Conservation (phyloP, 1,284 basidiomycete species). For the Puccinia coronata region DNA sequence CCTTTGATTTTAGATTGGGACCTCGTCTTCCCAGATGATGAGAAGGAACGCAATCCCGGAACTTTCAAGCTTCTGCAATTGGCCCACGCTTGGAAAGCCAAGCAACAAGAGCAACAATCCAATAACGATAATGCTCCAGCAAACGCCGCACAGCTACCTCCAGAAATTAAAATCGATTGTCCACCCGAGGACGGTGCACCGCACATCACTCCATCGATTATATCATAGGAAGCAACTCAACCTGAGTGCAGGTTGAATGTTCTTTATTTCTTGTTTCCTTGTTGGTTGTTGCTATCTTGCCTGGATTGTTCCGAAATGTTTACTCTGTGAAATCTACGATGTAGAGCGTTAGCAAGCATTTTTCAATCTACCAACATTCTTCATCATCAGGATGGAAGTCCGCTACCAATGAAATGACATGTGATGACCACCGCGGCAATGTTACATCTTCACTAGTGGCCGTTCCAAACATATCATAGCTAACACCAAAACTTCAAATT, state of each 20-base stretch:
- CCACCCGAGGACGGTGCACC: neutral
- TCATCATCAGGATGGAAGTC: neutral
- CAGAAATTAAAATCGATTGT: neutral
- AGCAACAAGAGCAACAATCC: conserved; percentile 54
- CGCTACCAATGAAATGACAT: neutral
- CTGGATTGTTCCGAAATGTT: neutral
- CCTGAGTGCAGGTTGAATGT: neutral
- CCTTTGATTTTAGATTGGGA: conserved; percentile 72
- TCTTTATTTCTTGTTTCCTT: neutral
- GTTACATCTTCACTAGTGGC: too few species aligned
- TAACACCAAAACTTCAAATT: too few species aligned
- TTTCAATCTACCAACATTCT: neutral
- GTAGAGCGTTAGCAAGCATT: neutral
- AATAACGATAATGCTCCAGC: conserved; percentile 3
- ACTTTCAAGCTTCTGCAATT: conserved; percentile 85
- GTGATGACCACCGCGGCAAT: neutral
- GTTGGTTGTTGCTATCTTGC: neutral
- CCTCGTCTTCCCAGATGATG: conserved; percentile 90
- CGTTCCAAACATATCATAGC: too few species aligned
- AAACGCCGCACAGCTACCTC: neutral
- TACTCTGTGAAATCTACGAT: neutral
- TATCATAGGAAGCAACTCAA: neutral
- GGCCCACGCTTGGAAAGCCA: conserved; percentile 77
- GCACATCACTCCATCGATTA: neutral
- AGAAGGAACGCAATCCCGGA: conserved; percentile 82